Base-by-base conservation (phyloP, 768 basidiomycete genomes). In the Boletus reticulatus region DNA sequence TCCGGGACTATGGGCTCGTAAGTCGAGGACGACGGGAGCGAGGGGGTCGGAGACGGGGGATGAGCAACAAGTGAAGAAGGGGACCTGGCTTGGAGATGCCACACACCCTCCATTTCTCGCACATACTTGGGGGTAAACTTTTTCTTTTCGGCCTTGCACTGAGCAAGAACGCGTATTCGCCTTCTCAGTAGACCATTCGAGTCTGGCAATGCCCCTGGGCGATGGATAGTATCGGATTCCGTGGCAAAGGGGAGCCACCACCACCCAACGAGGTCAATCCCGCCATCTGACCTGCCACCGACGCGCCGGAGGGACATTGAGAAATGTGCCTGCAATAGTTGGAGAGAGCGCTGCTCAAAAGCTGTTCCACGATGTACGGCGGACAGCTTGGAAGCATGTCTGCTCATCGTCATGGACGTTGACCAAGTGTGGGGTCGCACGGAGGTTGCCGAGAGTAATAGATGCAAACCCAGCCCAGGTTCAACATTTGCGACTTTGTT, bases 61-160 rank as follows among this genome's bases (percentile, higher is more conserved):
- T 37, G 34, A 31, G n/a, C 17, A 12, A 38, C 22, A 22, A 48
- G 49, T 14, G 50, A 24, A 31, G 42, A 44, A 32, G 42, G 46
- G 13, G 41, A 29, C 45, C 27, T 55, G 34, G 59, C 19, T 1
- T 57, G 62, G 53, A 75, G 66, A 62, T 83, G 78, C 51, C 88
- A 72, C 13, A 94, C 94, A n/a, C 94, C 94, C 67, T 97, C 94
- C 74, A 95, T 78, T 67, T 97, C 94, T 32, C 94, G 84, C 0
- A 97, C 81, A 62, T 87, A 87, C 24, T 84, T 84, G 3, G 94
- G 92, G 4, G 89, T 81, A 37, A 85, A 70, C 67, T 88, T 89
- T 72, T 84, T 87, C 75, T 84, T 87, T 65, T 94, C 91, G 0
- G 92, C 92, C 76, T 97, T 97, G 76, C 94, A 97, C 65, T 96